Conservation (phyloP, 352 stramenopile genomes). For the Globisporangium spinosum region DNA sequence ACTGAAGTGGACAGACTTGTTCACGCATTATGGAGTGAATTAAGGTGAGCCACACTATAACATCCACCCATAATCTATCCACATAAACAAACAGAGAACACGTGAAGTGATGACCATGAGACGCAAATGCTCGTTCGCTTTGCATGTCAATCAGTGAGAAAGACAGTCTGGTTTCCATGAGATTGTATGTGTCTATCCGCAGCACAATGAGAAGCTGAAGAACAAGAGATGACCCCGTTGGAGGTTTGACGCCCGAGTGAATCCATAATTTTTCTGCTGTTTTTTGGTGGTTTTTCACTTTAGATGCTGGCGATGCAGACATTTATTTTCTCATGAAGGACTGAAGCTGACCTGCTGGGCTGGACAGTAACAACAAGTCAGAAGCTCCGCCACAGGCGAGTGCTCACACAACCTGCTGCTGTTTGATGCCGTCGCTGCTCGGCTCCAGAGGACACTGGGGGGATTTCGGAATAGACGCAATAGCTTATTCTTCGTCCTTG, state of each 20-base stretch:
- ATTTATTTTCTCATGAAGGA: conserved; percentile 9
- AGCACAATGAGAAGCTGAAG: background rate
- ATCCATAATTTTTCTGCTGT: conserved; percentile 8
- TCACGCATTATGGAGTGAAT: background rate
- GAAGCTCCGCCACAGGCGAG: background rate
- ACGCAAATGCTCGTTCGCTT: too few relatives aligned
- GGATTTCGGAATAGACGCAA: background rate
- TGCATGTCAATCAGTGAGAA: background rate
- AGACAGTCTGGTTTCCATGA: background rate
- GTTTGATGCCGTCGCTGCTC: background rate
- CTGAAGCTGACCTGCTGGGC: background rate
- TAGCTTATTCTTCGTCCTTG: conserved; percentile 26
- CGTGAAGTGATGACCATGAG: background rate
- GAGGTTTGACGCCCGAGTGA: background rate
- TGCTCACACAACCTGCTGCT: background rate
- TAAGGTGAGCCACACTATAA: background rate
- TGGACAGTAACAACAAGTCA: background rate
- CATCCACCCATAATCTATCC: background rate
- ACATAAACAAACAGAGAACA: background rate
- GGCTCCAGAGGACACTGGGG: background rate
- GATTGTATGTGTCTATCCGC: too few relatives aligned
- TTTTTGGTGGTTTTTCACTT: conserved; percentile 5
- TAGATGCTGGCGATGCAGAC: conserved; percentile 13
- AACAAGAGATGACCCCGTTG: background rate
- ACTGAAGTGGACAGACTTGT: too few relatives aligned